These are phyloP conservation scores for Dothistroma septosporum DNA, from an alignment of 2,329 filamentous ascomycete species.

Conservation along the genomic window DNA sequence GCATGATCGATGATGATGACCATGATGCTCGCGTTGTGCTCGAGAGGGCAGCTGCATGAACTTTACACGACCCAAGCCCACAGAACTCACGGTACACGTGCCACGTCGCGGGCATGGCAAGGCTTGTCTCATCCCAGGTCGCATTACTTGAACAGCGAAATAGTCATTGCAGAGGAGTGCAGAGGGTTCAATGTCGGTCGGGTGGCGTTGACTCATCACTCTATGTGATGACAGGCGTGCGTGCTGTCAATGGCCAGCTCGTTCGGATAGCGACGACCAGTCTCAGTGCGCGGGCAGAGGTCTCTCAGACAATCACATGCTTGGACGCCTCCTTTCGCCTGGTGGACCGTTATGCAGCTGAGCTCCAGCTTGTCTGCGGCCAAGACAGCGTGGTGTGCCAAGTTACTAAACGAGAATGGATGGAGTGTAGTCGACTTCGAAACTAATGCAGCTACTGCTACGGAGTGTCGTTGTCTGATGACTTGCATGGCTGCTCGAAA, in stretches of 20 bases:
- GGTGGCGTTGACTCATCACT: background rate
- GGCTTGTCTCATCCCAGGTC: background rate
- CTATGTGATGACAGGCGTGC: no score
- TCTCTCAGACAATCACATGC: slow-evolving; percentile 3
- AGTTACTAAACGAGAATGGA: slow-evolving; percentile 5
- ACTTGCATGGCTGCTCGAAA: slow-evolving; percentile 4
- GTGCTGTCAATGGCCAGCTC: no score
- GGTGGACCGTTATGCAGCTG: slow-evolving; percentile 1
- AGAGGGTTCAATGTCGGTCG: background rate
- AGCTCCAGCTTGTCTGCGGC: slow-evolving; percentile 15
- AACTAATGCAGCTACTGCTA: slow-evolving; percentile 5
- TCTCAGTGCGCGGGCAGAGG: slow-evolving; percentile 5
- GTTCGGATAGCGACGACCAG: background rate
- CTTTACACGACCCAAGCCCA: background rate
- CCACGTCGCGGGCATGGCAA: background rate
- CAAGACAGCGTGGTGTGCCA: slow-evolving; percentile 12
- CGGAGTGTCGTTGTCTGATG: background rate
- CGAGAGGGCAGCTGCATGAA: background rate
- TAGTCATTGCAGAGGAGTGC: background rate
- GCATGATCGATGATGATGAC: background rate
- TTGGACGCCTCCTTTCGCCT: background rate
- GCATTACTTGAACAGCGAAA: background rate
- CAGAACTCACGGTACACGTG: background rate
- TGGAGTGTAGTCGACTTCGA: slow-evolving; percentile 14
- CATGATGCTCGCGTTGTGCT: background rate